Conservation (phyloP, 768 basidiomycete genomes). For the Baorangia bicolor region DNA sequence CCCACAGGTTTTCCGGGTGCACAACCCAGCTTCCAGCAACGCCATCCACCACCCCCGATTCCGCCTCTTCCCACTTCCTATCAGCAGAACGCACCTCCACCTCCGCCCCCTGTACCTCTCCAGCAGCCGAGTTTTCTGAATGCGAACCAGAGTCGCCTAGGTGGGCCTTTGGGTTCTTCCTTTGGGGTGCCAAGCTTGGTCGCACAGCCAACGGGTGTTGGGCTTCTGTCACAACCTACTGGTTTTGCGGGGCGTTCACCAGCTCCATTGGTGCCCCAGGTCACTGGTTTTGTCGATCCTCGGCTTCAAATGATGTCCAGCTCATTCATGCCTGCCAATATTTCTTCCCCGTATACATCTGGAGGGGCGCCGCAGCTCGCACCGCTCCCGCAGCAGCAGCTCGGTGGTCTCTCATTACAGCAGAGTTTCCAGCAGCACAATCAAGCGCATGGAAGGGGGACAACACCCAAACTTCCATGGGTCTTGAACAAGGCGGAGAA, state of each 20-base stretch:
- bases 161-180: slow-evolving; percentile 26
- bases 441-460: slow-evolving; percentile 64
- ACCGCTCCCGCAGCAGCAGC: slow-evolving; percentile 52
- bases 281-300: slow-evolving; percentile 82
- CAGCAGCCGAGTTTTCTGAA: slow-evolving; percentile 52
- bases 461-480: slow-evolving; percentile 79
- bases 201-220: slow-evolving; percentile 24
- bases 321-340: slow-evolving; percentile 84
- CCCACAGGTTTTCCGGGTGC: slow-evolving; percentile 46
- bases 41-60: slow-evolving; percentile 52
- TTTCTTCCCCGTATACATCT: slow-evolving; percentile 55
- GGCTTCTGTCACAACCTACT: slow-evolving; percentile 28
- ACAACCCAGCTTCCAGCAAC: slow-evolving; percentile 34
- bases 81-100: slow-evolving; percentile 48
- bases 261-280: slow-evolving; percentile 62
- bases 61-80: slow-evolving; percentile 64
- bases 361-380: slow-evolving; percentile 65
- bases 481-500: slow-evolving; percentile 84
- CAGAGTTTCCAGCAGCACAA: slow-evolving; percentile 90
- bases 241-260: slow-evolving; percentile 51
- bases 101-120: slow-evolving; percentile 33
- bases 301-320: slow-evolving; percentile 86
- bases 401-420: slow-evolving; percentile 58
- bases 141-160: slow-evolving; percentile 50
- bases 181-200: slow-evolving; percentile 12